Conservation (phyloP, 176 grass and related monocot species). For the Melocanna baccifera region DNA sequence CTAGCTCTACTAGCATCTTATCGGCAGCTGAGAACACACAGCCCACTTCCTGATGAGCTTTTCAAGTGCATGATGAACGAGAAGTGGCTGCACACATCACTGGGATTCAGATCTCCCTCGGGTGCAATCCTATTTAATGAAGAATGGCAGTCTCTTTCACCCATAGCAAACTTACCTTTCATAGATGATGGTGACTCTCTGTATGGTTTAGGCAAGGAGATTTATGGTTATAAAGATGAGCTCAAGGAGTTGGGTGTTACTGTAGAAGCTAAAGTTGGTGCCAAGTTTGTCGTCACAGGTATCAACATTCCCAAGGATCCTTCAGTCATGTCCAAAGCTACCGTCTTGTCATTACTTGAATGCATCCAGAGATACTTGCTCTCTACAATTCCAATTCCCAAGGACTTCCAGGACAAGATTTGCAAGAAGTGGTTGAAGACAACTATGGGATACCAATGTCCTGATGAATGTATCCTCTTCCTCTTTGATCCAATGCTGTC, state of each 20-base stretch:
- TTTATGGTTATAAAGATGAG: conserved; percentile 58
- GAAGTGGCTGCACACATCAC: conserved; percentile 41
- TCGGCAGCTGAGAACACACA: conserved; percentile 15
- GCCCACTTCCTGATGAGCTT: conserved; percentile 19
- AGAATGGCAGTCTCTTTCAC: conserved; percentile 35
- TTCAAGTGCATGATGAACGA: conserved; percentile 23
- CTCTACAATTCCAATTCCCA: background rate
- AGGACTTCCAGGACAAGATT: conserved; percentile 20
- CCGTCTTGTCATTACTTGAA: conserved; percentile 37
- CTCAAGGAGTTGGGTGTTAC: conserved; percentile 26
- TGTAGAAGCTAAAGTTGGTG: conserved; percentile 28
- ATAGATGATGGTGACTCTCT: conserved; percentile 39
- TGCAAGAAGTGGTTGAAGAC: conserved; percentile 51
- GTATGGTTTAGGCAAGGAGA: conserved; percentile 35
- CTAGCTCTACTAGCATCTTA: conserved; percentile 50
- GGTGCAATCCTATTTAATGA: conserved; percentile 45
- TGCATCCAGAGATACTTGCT: conserved; percentile 31
- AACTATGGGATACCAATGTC: conserved; percentile 42
- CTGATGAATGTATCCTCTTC: conserved; percentile 55
- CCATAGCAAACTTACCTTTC: conserved; percentile 51
- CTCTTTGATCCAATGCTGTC: conserved; percentile 49
- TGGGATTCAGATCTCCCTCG: conserved; percentile 48
- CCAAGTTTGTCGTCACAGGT: conserved; percentile 42
- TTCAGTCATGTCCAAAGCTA: conserved; percentile 23
- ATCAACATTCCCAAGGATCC: conserved; percentile 49